Base-by-base conservation (phyloP, 2,329 filamentous ascomycete genomes). In the Curvularia spicifera region DNA sequence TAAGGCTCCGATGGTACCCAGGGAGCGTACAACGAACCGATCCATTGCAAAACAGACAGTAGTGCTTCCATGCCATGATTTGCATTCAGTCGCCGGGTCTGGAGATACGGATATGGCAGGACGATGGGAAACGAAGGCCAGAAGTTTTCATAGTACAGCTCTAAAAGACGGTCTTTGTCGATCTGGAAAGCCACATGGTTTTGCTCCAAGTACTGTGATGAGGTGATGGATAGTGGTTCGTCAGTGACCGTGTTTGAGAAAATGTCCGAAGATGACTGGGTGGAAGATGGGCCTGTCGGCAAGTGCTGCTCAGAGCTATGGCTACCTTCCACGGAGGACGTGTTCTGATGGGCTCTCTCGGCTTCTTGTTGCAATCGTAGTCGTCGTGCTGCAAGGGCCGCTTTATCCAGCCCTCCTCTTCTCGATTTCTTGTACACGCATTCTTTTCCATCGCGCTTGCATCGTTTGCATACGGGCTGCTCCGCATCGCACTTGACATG, bases 51-150 rank as follows among this genome's bases (percentile, higher is more conserved):
- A 10, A 73, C 71, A 24, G 67, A 52, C 13, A 73, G 24, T 7
- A 76, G 53, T 6, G 60, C 60, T 1, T 64, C 58, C 58, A 75
- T 57, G 12, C 61, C 65, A 51, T 75, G 70, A 9, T 65, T 56
- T 5, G 47, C 42, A 1, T 43, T 54, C 35, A 59, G 26, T 18
- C 55, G 68, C 33, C 71, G 63, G 31, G 57, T 73, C 64, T 59
- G 72, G 59, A 65, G 73, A 75, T 43, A 80, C 64, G 65, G 77
- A 28, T 78, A 70, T 0, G 85, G 84, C 2, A 84, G 77, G 1
- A 85, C 70, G 47, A 86, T 79, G 0, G 85, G 85, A 68, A 85
- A 84, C 0, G 80, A 75, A 0, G 79, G 73, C 65, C 84, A 81
- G 69, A 86, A 86, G 68, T 82, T 79, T 15, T 79, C 72, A 43